Conservation (phyloP, 331 rosid species). For the Saraca asoca region DNA sequence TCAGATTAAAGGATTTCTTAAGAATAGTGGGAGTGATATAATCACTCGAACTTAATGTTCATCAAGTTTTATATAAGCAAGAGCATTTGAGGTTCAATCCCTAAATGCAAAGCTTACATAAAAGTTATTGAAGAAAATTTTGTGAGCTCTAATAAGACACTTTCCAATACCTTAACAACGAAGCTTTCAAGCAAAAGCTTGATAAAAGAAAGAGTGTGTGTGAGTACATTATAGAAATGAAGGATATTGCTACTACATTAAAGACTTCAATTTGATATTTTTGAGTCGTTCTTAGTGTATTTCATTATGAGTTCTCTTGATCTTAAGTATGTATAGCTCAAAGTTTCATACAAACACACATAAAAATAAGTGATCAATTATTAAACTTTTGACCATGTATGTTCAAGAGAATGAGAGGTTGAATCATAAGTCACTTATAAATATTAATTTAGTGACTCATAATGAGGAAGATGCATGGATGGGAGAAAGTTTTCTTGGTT, state of each 20-base stretch:
- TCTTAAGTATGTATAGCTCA: background rate
- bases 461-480: too few species aligned
- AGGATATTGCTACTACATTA: background rate
- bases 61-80: too few species aligned
- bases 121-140: background rate
- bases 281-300: background rate
- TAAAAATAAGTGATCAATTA: too few species aligned
- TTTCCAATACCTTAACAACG: background rate
- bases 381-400: background rate
- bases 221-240: constrained; percentile 5
- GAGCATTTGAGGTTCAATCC: too few species aligned
- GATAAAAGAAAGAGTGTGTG: background rate
- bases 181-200: background rate
- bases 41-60: too few species aligned
- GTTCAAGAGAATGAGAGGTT: constrained; percentile 26
- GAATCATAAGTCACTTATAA: too few species aligned
- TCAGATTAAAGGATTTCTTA: too few species aligned
- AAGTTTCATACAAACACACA: background rate
- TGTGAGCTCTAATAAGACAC: background rate
- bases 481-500: too few species aligned
- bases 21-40: too few species aligned
- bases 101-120: background rate
- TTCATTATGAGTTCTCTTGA: background rate
- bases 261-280: background rate
- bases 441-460: too few species aligned